Conservation (phyloP, 208 protist genomes). For the Leishmania tropica region DNA sequence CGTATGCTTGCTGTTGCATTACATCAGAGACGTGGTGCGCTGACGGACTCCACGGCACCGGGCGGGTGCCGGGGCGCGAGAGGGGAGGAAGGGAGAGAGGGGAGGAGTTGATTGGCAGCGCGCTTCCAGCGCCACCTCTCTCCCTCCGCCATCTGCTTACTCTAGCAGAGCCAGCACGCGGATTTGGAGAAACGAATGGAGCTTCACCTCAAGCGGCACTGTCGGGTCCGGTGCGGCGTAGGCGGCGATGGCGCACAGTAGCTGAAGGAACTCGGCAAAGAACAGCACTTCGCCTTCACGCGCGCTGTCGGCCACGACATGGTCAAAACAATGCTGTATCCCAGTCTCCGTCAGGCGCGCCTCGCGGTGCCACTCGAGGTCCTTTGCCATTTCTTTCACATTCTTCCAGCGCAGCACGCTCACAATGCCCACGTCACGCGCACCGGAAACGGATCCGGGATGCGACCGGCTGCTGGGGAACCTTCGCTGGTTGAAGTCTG, state of each 20-base stretch:
- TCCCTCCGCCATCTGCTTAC: slow-evolving; percentile 1
- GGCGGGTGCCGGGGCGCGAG: neutral
- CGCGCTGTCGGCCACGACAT: slow-evolving; percentile 39
- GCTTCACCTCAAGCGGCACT: slow-evolving; percentile 61
- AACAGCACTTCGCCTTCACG: slow-evolving; percentile 65
- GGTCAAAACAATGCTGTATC: slow-evolving; percentile 46
- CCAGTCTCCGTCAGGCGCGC: slow-evolving; percentile 13
- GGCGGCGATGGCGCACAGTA: slow-evolving; percentile 60
- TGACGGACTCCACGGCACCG: neutral
- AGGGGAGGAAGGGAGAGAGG: neutral
- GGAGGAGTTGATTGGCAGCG: neutral
- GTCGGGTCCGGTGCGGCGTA: slow-evolving; percentile 51
- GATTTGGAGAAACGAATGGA: slow-evolving; percentile 46
- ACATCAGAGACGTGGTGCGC: neutral
- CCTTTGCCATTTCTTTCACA: slow-evolving; percentile 47
- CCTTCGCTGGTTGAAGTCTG: neutral
- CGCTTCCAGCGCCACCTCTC: neutral
- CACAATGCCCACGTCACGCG: slow-evolving; percentile 70
- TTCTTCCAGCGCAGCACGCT: slow-evolving; percentile 50
- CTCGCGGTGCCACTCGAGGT: slow-evolving; percentile 46
- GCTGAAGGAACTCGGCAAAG: slow-evolving; percentile 68
- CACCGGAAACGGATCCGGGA: neutral
- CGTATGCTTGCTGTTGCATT: neutral
- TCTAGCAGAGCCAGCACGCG: slow-evolving; percentile 34
- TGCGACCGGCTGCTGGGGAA: neutral